Evolutionary conservation across 108 stramenopile genomes (phyloP), one percentile per base, ranked within the genome.

Genomic region (Fragilaria radians): DNA sequence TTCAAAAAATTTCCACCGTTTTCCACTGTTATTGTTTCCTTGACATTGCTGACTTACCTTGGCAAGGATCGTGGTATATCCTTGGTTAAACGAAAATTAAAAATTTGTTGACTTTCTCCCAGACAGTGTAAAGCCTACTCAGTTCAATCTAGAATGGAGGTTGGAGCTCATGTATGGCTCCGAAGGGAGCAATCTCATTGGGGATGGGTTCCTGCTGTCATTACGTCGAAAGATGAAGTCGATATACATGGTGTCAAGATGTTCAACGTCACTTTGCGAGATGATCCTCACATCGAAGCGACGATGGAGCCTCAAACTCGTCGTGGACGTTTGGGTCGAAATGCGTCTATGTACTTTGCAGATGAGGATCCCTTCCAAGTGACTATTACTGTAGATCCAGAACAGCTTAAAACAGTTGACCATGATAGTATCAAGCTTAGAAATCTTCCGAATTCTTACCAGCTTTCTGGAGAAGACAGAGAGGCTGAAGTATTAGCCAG

Each of bases 191-290:
- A 78, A 46, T 84, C 84, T 46, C 83, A 76, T 52, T 92, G 90
- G 90, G 90, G 90, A 32, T 92, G 90, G 90, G 79, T 92, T n/a
- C 90, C 90, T 28, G 90, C 90, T 21, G 59, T 88, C 24, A 80
- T 92, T 36, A 74, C 67, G 33, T 54, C 71, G 36, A 85, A 85
- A 48, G 81, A 85, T 61, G 75, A 84, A 52, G 61, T 84, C 27
- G 47, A 14, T 7, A 55, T 74, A 3, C 65, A 63, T 3, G 82
- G 82, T n/a, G 79, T 80, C 30, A 73, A 77, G n/a, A 57, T 80
- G 58, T 80, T 82, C 46, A 66, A 76, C 26, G 45, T 89, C 21
- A 83, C 81, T 0, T 53, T 86, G 28, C 50, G 52, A 14, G 75
- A 90, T 46, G 84, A 85, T 51, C 61, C 54, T 18, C 63, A 59